phyloP scores from a whole-genome alignment of 2,329 filamentous ascomycete species.

The Tolypocladium nubicola region DNA sequence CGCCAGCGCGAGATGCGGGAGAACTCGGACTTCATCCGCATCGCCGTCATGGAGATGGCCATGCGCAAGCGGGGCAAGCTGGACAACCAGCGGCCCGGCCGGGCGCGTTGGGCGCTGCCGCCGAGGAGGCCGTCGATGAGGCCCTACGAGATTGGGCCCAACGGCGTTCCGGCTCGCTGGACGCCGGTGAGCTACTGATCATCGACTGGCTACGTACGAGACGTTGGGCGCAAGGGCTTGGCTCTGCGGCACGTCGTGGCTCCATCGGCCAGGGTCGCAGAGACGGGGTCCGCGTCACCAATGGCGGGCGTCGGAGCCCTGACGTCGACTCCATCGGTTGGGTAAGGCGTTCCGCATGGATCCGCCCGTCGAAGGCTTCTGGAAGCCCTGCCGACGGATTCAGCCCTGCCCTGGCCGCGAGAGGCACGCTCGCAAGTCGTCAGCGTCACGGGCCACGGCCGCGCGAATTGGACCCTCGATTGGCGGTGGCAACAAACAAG shows the following conservation, averaged over 20 bases:
- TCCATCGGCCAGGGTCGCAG: background rate
- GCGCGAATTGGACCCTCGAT: background rate
- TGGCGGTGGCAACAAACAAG: background rate
- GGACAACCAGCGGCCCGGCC: constrained; percentile 53
- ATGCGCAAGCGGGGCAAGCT: constrained; percentile 59
- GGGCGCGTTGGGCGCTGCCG: constrained; percentile 58
- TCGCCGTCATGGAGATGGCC: constrained; percentile 62
- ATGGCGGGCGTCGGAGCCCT: background rate
- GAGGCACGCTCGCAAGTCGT: background rate
- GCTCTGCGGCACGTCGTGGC: background rate
- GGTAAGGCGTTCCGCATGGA: background rate
- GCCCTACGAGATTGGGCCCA: constrained; percentile 44
- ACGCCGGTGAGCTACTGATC: constrained; percentile 25
- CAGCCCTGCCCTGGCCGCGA: background rate
- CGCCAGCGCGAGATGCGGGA: constrained; percentile 59
- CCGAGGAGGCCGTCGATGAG: constrained; percentile 45
- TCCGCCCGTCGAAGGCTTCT: background rate
- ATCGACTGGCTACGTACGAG: background rate
- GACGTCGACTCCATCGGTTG: background rate
- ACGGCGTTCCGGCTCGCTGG: constrained; percentile 52
- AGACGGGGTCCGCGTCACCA: background rate
- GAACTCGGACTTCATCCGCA: constrained; percentile 60
- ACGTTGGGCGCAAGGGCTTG: background rate
- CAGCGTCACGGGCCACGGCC: background rate
- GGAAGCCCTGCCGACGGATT: background rate